Evolutionary conservation across 2,329 filamentous ascomycete genomes (phyloP), one percentile per base, ranked within the genome.

Genomic region (Xylaria sp.): DNA sequence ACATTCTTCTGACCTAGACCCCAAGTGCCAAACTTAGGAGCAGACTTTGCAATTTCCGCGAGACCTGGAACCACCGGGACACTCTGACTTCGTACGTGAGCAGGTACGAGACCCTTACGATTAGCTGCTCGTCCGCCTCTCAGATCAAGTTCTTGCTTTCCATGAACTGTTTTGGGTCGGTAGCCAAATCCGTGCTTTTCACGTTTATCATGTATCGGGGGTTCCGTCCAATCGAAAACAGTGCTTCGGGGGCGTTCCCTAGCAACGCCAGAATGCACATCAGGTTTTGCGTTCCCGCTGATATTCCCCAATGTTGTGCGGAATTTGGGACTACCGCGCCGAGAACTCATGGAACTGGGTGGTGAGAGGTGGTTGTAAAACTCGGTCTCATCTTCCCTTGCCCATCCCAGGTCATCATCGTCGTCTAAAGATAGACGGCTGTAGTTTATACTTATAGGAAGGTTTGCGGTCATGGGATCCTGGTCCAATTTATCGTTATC

Each of bases 151-250:
- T 92, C 87, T 73, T 93, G 92, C 79, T 93, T 94, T 15, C 89
- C 90, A 77, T 94, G 91, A 44, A 92, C 90, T 15, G 92, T 94
- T 75, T 88, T 90, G 1, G 92, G 92, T 31, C 92, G 87, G 54
- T 85, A 84, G n/a, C 86, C 86, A 46, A 85, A 85, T 33, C 86
- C 86, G 67, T 85, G 86, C 17, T 81, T 80, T 56, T 90, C 87
- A 61, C 83, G 81, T 79, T 89, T 91, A 28, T 92, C 90, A 67
- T 87, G 83, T 6, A 83, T 81, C 31, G 87, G 80, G 15, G 90
- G 85, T 77, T 94, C 92, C 57, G 90, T 89, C 91, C 91, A 93
- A 78, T 94, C 92, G 74, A 94, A 94, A 3, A 94, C 83, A 72
- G 87, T 94, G 78, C 90, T 92, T 69, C 87, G 82, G 2, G 87